A percentile compares a stretch with the other conserved stretches of the same genome.
Evolutionary conservation across 2,329 filamentous ascomycete species (phyloP).

Genomic region (Pseudonectria foliicola): DNA sequence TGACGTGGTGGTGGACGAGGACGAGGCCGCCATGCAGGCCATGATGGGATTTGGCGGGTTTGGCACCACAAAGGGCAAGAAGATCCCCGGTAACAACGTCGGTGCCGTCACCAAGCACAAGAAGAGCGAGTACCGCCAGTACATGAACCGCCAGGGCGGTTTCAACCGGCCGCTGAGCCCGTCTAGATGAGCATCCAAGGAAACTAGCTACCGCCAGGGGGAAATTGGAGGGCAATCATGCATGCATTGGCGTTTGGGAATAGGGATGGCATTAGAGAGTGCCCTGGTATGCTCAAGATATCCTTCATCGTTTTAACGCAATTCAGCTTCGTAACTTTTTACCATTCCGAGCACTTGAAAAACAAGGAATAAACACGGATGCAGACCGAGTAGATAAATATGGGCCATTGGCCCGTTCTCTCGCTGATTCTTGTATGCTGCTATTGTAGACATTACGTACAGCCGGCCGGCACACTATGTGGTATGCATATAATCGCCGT

Average conservation of each 20-base stretch:
- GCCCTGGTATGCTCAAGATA: neutral
- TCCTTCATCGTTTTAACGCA: no score
- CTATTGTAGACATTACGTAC: conserved; percentile 33
- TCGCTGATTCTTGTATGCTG: conserved; percentile 14
- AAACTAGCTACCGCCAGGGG: neutral
- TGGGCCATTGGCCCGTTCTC: neutral
- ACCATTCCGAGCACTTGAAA: no score
- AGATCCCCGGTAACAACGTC: conserved; percentile 79
- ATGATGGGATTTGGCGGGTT: conserved; percentile 91
- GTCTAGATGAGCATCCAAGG: conserved; percentile 23
- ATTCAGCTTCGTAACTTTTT: no score
- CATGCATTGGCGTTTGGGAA: conserved; percentile 2
- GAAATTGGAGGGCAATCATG: conserved; percentile 1
- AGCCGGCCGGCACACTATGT: no score
- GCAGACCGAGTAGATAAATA: no score
- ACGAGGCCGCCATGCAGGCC: conserved; percentile 66
- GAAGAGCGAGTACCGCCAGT: conserved; percentile 91
- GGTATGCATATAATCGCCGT: conserved; percentile 19
- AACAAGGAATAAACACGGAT: no score
- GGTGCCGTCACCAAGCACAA: conserved; percentile 85
- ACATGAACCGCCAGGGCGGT: conserved; percentile 81
- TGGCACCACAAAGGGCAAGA: conserved; percentile 78
- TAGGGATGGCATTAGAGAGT: no score
- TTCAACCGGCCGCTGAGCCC: conserved; percentile 75
- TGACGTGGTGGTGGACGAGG: conserved; percentile 51